Evolutionary conservation across 192 early-diverging fungal species (phyloP), one percentile per base, ranked within the genome.

Genomic region (Rhizoclosmatium globosum): DNA sequence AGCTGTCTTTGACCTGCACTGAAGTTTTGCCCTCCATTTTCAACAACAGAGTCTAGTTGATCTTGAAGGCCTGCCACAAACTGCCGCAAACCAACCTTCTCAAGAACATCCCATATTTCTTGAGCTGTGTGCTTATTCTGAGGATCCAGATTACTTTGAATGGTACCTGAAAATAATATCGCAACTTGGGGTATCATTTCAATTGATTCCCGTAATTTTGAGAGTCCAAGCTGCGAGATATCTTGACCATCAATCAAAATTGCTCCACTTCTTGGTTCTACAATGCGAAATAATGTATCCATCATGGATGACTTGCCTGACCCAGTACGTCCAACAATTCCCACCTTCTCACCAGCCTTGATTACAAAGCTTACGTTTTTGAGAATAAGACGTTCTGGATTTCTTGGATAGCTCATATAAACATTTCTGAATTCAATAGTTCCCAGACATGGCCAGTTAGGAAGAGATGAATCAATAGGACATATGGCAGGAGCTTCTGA

Each of bases 101-200:
- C 31, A 11, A 66, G 64, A 11, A 23, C 31, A 11, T 11, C 23
- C 31, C 38, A 66, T 31, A 66, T 11, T 23, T 66, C 31, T 11
- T 66, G 23, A 31, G 11, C 31, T 11, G 43, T 17, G 31, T 91
- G 86, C 45, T 85, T 77, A 61, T 79, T 71, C 45, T 92, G 84
- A 19, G 92, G 93, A 66, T 95, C 95, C 4, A 96, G 77, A 73
- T 96, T 96, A 23, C 68, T 79, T 45, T 84, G 81, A 53, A 83
- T 79, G 0, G 85, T 77, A 44, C 84, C 85, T 48, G 78, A 87
- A 45, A 89, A 89, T 42, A 89, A 72, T n/a, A 93, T 89, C 2
- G 95, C 94, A 50, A 96, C 95, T 84, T 98, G 95, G 41, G 96
- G 94, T 77, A 98, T 95, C 59, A 98, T 93, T n/a, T 21, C 21